These are phyloP conservation scores for Combretum micranthum DNA, from an alignment of 345 rosid genomes.

Conservation along the genomic window DNA sequence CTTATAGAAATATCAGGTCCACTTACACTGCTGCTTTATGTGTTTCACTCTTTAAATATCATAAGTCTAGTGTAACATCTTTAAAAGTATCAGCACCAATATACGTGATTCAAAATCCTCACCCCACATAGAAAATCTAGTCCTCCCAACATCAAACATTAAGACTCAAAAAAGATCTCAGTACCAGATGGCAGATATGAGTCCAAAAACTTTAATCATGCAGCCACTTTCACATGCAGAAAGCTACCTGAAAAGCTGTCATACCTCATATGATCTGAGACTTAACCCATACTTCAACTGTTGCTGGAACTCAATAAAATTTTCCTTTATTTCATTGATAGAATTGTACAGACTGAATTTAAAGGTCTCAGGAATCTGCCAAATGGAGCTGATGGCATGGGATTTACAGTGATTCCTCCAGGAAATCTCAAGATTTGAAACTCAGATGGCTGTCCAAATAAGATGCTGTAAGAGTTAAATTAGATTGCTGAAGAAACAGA, in stretches of 20 bases:
- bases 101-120: no score
- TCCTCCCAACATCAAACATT: no score
- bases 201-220: constrained; percentile 3
- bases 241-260: constrained; percentile 1
- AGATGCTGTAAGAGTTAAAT: constrained; percentile 53
- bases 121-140: no score
- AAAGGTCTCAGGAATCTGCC: constrained; percentile 38
- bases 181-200: not conserved
- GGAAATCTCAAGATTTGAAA: constrained; percentile 77
- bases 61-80: no score
- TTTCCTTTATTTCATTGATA: constrained; percentile 48
- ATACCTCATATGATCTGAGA: constrained; percentile 56
- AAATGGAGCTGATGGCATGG: constrained; percentile 30
- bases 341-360: constrained; percentile 55
- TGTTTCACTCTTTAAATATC: no score
- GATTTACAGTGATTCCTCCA: constrained; percentile 62
- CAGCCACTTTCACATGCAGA: not conserved
- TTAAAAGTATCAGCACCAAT: no score
- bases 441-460: constrained; percentile 46
- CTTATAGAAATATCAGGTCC: no score
- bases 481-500: constrained; percentile 41
- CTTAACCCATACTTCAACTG: constrained; percentile 47
- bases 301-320: constrained; percentile 32
- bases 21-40: no score
- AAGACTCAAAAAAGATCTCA: not conserved